Base-by-base conservation (phyloP, 176 grass and related monocot genomes). In the Puccinellia tenuiflora region DNA sequence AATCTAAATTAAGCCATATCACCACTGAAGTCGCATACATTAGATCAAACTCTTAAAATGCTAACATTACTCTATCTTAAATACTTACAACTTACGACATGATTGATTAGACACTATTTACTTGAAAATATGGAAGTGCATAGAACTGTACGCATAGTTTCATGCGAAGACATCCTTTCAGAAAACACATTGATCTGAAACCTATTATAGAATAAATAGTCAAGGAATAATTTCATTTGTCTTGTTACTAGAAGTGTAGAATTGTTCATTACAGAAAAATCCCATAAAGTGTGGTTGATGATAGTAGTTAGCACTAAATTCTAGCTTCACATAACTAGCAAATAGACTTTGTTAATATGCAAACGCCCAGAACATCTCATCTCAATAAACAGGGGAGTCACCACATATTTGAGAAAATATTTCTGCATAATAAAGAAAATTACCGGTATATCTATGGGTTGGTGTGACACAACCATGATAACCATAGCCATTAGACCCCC, bases 381-480 rank as follows among this genome's bases (percentile, higher is more conserved):
- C 29, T 85, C n/a, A 38, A 54, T 64, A 26, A 76, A 77, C 16
- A 21, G 57, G 83, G 47, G 6, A 52, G 51, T 24, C 45, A 79
- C 52, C 30, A 9, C 5, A 47, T 71, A 12, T 30, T 74, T 10
- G 24, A 47, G 47, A 51, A 82, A 64, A 57, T 13, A 79, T 3
- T 25, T 24, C 5, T 83, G 9, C 37, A 25, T 70, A 68, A 47
- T 30, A 78, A 83, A 57, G 7, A 86, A 85, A 39, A 46, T 33
- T 80, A 98, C 96, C 92, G 78, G 76, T 79, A 86, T 95, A 95
- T 90, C 73, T 95, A 76, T 80, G 83, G 80, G 90, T 98, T 71
- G 92, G 85, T 66, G 56, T 88, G 63, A 91, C 83, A 85, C 96
- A 98, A 67, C 85, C 61, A 86, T 85, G 77, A 78, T 93, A 98